Evolutionary conservation across 2,329 filamentous ascomycete genomes (phyloP), one percentile per base, ranked within the genome.

Genomic region (Drechslerella dactyloides): DNA sequence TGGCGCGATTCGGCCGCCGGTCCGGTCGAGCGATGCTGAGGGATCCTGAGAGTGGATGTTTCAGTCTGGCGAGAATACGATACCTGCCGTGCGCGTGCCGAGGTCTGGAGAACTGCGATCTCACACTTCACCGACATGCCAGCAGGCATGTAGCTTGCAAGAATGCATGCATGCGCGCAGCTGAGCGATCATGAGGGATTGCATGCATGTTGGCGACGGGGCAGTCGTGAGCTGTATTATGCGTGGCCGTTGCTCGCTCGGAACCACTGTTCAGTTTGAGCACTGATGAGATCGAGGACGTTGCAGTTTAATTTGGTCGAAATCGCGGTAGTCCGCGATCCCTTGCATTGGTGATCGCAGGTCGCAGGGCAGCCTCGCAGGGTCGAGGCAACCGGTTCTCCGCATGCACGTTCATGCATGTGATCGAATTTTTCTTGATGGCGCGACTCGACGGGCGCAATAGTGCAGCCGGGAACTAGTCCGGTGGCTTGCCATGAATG

Each of bases 261-360:
- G 44, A 48, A 19, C 44, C 21, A 11, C n/a, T 48, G 44, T 19
- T 48, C 44, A 11, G 6, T 48, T 48, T 48, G 44, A 48, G 44
- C 11, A 19, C 21, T 48, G 15, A 17, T 13, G 17, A 44, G 44
- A 48, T 48, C 15, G 44, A 48, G 44, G 44, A 23, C 44, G 44
- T 48, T 48, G 44, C 44, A 19, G 19, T 15, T 48, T 15, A 23
- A 48, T 15, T 23, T 23, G 17, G n/a, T 23, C 17, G 3, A 3
- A 33, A 48, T 48, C 44, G 17, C 44, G n/a, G 17, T 48, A 8
- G 19, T 48, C 44, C 44, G 19, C 44, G 44, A 48, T 48, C 44
- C 44, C 44, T 19, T 48, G 44, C 44, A 48, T 48, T 19, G 6
- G 44, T 21, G 44, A 48, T 23, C 5, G 19, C 44, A 48, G 44